Conservation (phyloP, 1,284 basidiomycete genomes). For the Mycena sp. region DNA sequence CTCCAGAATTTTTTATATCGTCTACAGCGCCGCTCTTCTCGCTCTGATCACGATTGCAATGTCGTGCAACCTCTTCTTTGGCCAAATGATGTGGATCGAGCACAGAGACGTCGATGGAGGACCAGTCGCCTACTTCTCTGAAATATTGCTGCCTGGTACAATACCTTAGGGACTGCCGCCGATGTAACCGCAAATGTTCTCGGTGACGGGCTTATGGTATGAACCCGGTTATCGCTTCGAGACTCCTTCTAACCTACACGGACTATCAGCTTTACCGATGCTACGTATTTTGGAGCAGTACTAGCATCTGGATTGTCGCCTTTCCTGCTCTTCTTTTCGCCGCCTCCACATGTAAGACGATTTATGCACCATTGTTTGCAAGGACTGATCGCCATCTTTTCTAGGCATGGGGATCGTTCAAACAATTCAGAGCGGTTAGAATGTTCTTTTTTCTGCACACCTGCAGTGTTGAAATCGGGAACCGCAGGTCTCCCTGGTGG, state of each 20-base stretch:
- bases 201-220: constrained; percentile 13
- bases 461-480: too few relatives aligned
- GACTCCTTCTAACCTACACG: background rate
- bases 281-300: constrained; percentile 34
- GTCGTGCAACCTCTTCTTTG: constrained; percentile 11
- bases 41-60: constrained; percentile 16
- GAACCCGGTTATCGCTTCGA: background rate
- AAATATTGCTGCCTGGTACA: constrained; percentile 16
- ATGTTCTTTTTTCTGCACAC: background rate
- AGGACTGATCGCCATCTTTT: background rate
- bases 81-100: constrained; percentile 15
- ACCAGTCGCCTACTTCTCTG: constrained; percentile 5
- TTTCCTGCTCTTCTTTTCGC: constrained; percentile 34
- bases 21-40: background rate
- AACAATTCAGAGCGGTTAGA: constrained; percentile 31
- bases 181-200: constrained; percentile 19
- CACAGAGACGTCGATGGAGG: constrained; percentile 13
- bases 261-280: constrained; percentile 33
- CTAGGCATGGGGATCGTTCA: constrained; percentile 31
- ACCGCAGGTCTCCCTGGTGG: background rate
- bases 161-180: constrained; percentile 17
- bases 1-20: constrained; percentile 12
- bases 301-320: constrained; percentile 14
- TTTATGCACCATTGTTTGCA: background rate
- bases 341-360: constrained; percentile 32